Base-by-base conservation (phyloP, 441 rosid genomes). In the Kokia cookei region DNA sequence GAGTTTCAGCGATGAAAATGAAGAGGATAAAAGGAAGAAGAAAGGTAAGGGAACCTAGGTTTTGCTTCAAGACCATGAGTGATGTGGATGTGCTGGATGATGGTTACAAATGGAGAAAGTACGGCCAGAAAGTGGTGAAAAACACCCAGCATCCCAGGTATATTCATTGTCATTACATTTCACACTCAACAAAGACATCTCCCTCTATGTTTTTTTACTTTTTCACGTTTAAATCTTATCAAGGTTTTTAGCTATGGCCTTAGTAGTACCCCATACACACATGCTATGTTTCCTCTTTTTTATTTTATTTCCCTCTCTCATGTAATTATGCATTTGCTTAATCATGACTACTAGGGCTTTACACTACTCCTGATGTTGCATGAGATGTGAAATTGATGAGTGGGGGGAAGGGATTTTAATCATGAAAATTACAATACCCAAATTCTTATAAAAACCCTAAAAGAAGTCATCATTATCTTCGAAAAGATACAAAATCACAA, bases 91-190 rank as follows among this genome's bases (percentile, higher is more conserved):
- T 94, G 55, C 81, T 94, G 64, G 98, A 94, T 78, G 98, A 94
- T 82, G 99, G 99, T 29, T 94, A 94, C 80, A 87, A 94, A 77
- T 94, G 99, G 99, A 85, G 99, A 73, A 94, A 94, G 80, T 94
- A 94, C 80, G 99, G 99, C 75, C 99, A 94, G 90, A 94, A 94
- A 85, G 99, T 94, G 69, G 99, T 91, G 19, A 94, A 94, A 86
- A 93, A 94, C 89, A 94, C 99, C 11, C 96, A 87, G 78, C 98
- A 94, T 83, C 99, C 99, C 82, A 95, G 99, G 99, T 94, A 48
- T 58, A 48, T 50, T 47, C 13, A 53, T 17, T n/a, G n/a, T n/a
- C 57, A 47, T 47, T 11, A 47, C 51, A 47, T 37, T 37, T 6
- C 40, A 37, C 40, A 37, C 40, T 37, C 40, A 37, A 37, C 40